A percentile compares a stretch with the other conserved stretches of the same genome.
These are phyloP conservation scores for Cocos nucifera DNA, from an alignment of 176 grass and related monocot genomes.

Conservation along the genomic window DNA sequence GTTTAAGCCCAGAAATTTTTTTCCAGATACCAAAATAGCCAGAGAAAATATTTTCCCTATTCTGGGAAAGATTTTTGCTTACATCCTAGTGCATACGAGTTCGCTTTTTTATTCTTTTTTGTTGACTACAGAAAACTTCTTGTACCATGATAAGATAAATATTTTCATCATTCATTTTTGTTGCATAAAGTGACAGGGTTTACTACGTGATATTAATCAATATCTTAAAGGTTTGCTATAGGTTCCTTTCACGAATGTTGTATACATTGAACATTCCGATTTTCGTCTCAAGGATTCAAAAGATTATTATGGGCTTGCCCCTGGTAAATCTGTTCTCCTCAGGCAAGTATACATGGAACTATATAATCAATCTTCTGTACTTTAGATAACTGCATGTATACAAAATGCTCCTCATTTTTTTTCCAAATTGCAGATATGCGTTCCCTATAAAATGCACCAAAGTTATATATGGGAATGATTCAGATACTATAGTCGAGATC, in stretches of 20 bases:
- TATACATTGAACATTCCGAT: constrained; percentile 78
- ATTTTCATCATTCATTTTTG: constrained; percentile 11
- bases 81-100: no score
- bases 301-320: constrained; percentile 90
- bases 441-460: constrained; percentile 96
- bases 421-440: constrained; percentile 51
- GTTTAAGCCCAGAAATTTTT: no score
- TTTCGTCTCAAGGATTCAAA: constrained; percentile 92
- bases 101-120: no score
- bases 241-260: constrained; percentile 25
- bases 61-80: no score
- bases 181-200: constrained; percentile 6
- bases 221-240: constrained; percentile 25
- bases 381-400: no score
- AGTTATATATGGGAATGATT: constrained; percentile 60
- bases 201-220: constrained; percentile 25
- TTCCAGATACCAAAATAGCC: no score
- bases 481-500: constrained; percentile 65
- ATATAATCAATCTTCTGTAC: no score
- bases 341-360: constrained; percentile 30
- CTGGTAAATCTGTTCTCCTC: constrained; percentile 81
- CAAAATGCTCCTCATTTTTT: not conserved
- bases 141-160: no score
- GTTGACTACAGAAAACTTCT: no score
- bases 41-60: no score